Conservation (phyloP, 495 filamentous ascomycete species). For the Aspergillus affinis region DNA sequence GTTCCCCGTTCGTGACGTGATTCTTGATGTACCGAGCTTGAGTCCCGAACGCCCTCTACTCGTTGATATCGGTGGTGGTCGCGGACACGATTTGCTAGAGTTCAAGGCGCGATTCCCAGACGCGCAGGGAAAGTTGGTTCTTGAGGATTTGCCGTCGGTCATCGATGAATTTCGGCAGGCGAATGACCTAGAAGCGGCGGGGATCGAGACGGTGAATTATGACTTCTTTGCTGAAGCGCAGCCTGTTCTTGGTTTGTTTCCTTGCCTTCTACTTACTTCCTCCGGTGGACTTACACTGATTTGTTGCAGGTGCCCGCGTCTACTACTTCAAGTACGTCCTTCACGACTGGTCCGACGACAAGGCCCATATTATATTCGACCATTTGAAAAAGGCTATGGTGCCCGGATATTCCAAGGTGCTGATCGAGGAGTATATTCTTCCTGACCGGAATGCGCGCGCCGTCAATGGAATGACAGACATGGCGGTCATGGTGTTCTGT, state of each 20-base stretch:
- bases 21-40: constrained; percentile 12
- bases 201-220: constrained; percentile 32
- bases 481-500: constrained; percentile 35
- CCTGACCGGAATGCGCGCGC: constrained; percentile 31
- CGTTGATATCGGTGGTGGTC: constrained; percentile 51
- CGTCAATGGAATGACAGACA: constrained; percentile 25
- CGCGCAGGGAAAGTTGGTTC: constrained; percentile 30
- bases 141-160: constrained; percentile 47
- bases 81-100: constrained; percentile 46
- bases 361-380: constrained; percentile 33
- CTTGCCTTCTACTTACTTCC: background rate
- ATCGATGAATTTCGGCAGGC: constrained; percentile 26
- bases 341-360: constrained; percentile 47
- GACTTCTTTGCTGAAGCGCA: constrained; percentile 43
- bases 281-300: background rate
- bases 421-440: constrained; percentile 40
- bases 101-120: constrained; percentile 27
- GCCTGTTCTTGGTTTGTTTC: constrained; percentile 25
- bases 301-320: constrained; percentile 28
- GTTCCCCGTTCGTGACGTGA: constrained; percentile 29
- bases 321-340: constrained; percentile 49
- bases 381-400: constrained; percentile 34
- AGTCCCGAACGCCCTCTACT: constrained; percentile 31
- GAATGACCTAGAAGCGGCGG: constrained; percentile 10
- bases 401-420: constrained; percentile 40